These are phyloP conservation scores for Moniliella sp. DNA, from an alignment of 1,284 basidiomycete species.

Conservation along the genomic window DNA sequence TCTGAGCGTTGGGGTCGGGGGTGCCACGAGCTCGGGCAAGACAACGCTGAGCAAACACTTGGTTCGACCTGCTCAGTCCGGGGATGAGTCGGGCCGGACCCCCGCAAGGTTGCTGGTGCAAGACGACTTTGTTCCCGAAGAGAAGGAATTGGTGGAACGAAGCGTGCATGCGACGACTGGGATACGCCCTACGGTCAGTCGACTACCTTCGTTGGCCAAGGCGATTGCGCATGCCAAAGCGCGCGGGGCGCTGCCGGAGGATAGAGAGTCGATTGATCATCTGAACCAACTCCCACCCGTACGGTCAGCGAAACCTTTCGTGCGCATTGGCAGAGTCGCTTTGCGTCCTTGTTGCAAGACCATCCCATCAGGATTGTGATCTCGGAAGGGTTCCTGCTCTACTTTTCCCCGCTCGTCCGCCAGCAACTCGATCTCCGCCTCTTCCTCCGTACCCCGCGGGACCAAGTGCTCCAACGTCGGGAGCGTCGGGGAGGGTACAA, in stretches of 20 bases:
- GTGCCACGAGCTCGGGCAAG: slow-evolving; percentile 49
- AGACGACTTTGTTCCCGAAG: slow-evolving; percentile 60
- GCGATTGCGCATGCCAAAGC: slow-evolving; percentile 10
- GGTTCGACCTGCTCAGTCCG: slow-evolving; percentile 41
- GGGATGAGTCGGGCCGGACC: slow-evolving; percentile 34
- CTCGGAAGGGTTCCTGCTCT: slow-evolving; percentile 79
- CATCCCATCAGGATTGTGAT: slow-evolving; percentile 52
- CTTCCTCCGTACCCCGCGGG: slow-evolving; percentile 59
- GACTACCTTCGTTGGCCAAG: slow-evolving; percentile 17
- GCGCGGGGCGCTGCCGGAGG: slow-evolving; percentile 11
- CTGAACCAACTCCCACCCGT: slow-evolving; percentile 17
- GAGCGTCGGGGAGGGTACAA: slow-evolving; percentile 42
- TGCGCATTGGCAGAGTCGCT: slow-evolving; percentile 1
- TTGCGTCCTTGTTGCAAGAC: slow-evolving; percentile 21
- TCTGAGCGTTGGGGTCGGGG: slow-evolving; percentile 5
- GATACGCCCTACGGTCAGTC: slow-evolving; percentile 59
- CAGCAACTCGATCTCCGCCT: slow-evolving; percentile 56
- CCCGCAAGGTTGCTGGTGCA: slow-evolving; percentile 59
- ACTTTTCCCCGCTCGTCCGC: slow-evolving; percentile 63
- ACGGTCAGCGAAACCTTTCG: slow-evolving; percentile 4
- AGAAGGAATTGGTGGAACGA: slow-evolving; percentile 53
- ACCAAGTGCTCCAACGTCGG: slow-evolving; percentile 51
- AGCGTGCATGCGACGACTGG: slow-evolving; percentile 63
- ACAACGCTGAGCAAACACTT: slow-evolving; percentile 83
- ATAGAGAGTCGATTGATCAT: slow-evolving; percentile 18